A percentile compares a stretch with the other conserved stretches of the same genome.
Conservation (phyloP, 2,329 filamentous ascomycete genomes). For the Pseudogymnoascus sp. region DNA sequence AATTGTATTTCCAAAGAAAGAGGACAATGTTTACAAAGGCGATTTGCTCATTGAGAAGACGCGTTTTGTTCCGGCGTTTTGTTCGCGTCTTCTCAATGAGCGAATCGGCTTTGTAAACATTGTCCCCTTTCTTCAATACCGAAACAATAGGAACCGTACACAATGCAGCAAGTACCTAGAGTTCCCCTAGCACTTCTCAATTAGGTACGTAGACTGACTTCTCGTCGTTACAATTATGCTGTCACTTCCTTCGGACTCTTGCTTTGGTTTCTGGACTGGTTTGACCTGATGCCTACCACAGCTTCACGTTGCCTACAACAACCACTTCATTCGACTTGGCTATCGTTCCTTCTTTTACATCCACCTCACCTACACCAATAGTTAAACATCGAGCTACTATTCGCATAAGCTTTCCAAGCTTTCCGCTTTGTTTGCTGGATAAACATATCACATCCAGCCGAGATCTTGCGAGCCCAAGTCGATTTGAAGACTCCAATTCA, state of each 20-base stretch:
- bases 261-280: neutral
- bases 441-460: neutral
- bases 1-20: neutral
- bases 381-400: neutral
- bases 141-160: neutral
- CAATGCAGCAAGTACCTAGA: conserved; percentile 12
- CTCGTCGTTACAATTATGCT: neutral
- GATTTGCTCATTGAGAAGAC: too few relatives aligned
- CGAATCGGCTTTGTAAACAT: neutral
- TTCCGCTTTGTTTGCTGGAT: neutral
- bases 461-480: neutral
- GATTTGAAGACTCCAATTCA: neutral
- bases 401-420: too few relatives aligned
- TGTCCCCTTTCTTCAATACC: neutral
- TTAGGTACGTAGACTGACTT: neutral
- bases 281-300: neutral
- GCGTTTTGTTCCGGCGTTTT: too few relatives aligned
- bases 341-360: neutral
- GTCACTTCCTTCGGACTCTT: neutral
- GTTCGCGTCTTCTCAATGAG: neutral
- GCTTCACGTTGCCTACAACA: neutral
- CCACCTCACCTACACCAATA: neutral
- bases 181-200: conserved; percentile 13
- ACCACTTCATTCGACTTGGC: neutral
- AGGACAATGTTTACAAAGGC: too few relatives aligned